A percentile compares a stretch with the other conserved stretches of the same genome.
Evolutionary conservation across 2,329 filamentous ascomycete genomes (phyloP).

Genomic region (Coleophoma crateriformis): DNA sequence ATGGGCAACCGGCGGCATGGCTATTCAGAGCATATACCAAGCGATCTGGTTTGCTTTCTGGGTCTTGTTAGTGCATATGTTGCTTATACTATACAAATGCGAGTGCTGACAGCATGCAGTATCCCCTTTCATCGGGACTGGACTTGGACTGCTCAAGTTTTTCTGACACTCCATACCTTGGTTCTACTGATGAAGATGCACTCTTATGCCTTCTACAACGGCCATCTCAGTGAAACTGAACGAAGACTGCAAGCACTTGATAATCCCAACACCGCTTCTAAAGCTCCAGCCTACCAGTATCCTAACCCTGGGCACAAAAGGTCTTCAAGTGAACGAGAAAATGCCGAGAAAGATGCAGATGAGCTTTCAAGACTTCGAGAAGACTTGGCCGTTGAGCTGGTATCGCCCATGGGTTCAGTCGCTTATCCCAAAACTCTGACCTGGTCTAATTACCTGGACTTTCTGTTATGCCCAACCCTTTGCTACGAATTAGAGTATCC

Average conservation of each 20-base stretch:
- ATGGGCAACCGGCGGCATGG: conserved; percentile 75
- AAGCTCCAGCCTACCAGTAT: conserved; percentile 71
- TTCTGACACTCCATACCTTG: conserved; percentile 85
- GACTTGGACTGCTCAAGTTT: conserved; percentile 98
- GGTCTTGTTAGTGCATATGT: conserved; percentile 50
- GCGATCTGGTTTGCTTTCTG: conserved; percentile 73
- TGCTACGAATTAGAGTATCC: conserved; percentile 99
- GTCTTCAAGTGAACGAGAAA: conserved; percentile 16
- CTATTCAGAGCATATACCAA: conserved; percentile 79
- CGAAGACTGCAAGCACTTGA: conserved; percentile 77
- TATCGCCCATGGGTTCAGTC: conserved; percentile 80
- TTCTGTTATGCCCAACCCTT: conserved; percentile 84
- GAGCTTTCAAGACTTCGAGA: conserved; percentile 69
- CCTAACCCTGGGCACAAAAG: conserved; percentile 36
- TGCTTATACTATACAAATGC: not conserved
- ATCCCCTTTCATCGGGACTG: conserved; percentile 82
- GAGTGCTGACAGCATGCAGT: conserved; percentile 27
- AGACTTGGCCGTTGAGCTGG: conserved; percentile 84
- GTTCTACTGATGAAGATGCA: conserved; percentile 98
- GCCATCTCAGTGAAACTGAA: conserved; percentile 84
- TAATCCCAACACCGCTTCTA: conserved; percentile 62
- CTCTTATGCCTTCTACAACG: conserved; percentile 97
- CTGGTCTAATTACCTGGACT: conserved; percentile 77
- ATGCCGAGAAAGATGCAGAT: conserved; percentile 25
- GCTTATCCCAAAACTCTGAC: conserved; percentile 90